Conservation (phyloP, 192 early-diverging fungal species). For the Phlyctochytrium bullatum region DNA sequence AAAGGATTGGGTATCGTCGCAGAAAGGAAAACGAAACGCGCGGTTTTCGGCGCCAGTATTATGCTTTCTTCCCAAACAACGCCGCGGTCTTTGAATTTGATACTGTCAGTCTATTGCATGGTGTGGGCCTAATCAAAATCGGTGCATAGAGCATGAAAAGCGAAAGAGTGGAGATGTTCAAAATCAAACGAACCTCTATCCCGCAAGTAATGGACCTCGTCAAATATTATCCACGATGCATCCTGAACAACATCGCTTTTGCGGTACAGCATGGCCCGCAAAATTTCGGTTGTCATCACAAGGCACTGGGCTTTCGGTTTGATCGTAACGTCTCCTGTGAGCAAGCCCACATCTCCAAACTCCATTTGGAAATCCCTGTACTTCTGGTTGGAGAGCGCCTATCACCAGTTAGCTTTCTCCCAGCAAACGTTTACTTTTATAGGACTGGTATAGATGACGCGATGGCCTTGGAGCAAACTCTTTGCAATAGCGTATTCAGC, state of each 20-base stretch:
- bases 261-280: constrained; percentile 94
- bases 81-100: constrained; percentile 72
- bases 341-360: constrained; percentile 98
- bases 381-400: constrained; percentile 97
- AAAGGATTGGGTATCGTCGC: constrained; percentile 98
- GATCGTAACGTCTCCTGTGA: constrained; percentile 99
- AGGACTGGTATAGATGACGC: constrained; percentile 96
- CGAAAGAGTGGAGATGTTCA: not conserved
- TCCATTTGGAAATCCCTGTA: constrained; percentile 92
- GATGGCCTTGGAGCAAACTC: constrained; percentile 79
- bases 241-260: constrained; percentile 94
- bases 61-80: constrained; percentile 99
- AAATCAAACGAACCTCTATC: constrained; percentile 67
- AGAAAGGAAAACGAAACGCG: constrained; percentile 91
- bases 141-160: constrained; percentile 43
- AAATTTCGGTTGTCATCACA: constrained; percentile 99
- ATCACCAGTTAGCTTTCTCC: not conserved
- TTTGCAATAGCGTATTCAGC: constrained; percentile 98
- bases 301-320: constrained; percentile 87
- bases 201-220: constrained; percentile 99
- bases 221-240: constrained; percentile 96
- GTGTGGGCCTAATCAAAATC: not conserved
- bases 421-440: constrained; percentile 70
- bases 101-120: too few species aligned
- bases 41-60: constrained; percentile 88